Conservation (phyloP, 139 green algal genomes). For the Coelastrella sp. region DNA sequence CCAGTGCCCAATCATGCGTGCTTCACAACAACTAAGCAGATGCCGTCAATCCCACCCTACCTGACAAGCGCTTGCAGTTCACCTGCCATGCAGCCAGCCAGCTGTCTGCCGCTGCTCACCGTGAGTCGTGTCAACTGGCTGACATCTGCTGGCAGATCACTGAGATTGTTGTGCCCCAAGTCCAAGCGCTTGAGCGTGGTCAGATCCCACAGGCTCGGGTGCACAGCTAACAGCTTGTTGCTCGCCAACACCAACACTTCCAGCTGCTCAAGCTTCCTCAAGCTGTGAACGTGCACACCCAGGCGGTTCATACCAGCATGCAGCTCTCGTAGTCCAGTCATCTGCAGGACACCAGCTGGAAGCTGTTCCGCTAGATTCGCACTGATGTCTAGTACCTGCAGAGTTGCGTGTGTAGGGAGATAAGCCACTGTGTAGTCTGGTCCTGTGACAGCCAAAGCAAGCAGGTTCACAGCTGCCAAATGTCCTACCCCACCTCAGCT, state of each 20-base stretch:
- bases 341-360: slow-evolving; percentile 22
- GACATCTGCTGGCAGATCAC: slow-evolving; percentile 21
- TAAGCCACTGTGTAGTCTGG: neutral
- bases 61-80: too few relatives aligned
- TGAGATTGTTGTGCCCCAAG: slow-evolving; percentile 45
- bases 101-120: slow-evolving; percentile 6
- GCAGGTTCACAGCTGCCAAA: too few relatives aligned
- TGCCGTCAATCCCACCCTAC: too few relatives aligned
- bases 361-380: slow-evolving; percentile 43
- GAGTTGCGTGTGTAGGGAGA: neutral
- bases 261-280: slow-evolving; percentile 21
- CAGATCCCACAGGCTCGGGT: slow-evolving; percentile 45
- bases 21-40: too few relatives aligned
- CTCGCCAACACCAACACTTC: slow-evolving; percentile 32
- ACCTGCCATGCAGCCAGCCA: neutral
- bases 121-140: slow-evolving; percentile 26
- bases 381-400: slow-evolving; percentile 38
- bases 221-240: slow-evolving; percentile 44
- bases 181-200: slow-evolving; percentile 35
- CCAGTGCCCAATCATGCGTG: neutral
- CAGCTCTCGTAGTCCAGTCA: slow-evolving; percentile 28
- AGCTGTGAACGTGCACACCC: slow-evolving; percentile 23
- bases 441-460: neutral
- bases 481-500: too few relatives aligned
- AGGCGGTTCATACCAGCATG: slow-evolving; percentile 48